Conservation (phyloP, 1,284 basidiomycete genomes). For the Malassezia arunalokei region DNA sequence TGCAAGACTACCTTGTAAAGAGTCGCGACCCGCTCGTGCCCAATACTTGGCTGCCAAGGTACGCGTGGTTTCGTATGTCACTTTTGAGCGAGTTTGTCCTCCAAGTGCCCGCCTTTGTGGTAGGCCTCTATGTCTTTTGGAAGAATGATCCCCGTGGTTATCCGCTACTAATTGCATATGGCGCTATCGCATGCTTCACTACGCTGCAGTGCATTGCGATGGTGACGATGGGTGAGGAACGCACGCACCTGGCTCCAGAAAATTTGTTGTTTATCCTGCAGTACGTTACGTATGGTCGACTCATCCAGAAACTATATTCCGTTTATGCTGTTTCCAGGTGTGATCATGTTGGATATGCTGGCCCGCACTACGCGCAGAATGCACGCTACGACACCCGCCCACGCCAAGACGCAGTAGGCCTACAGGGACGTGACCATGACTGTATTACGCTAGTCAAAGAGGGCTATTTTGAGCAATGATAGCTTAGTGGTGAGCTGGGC, state of each 20-base stretch:
- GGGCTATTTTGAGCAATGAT: too few relatives aligned
- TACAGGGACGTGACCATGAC: not conserved
- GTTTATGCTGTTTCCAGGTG: conserved; percentile 10
- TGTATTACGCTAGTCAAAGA: not conserved
- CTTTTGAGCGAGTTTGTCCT: conserved; percentile 16
- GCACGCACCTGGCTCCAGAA: conserved; percentile 4
- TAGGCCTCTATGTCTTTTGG: conserved; percentile 14
- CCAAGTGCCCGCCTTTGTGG: conserved; percentile 16
- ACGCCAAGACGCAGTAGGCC: not conserved
- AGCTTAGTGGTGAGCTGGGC: not conserved
- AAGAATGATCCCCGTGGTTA: conserved; percentile 14
- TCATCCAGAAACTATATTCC: conserved; percentile 13
- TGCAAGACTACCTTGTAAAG: conserved; percentile 14
- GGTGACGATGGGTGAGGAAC: conserved; percentile 14
- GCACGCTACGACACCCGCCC: not conserved
- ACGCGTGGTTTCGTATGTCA: conserved; percentile 17
- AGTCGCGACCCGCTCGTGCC: conserved; percentile 16
- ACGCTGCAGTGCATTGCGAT: conserved; percentile 18
- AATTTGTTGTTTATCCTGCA: conserved; percentile 13
- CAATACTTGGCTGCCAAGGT: conserved; percentile 9
- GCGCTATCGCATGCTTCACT: conserved; percentile 14
- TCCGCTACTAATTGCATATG: conserved; percentile 13
- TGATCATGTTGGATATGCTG: conserved; percentile 7
- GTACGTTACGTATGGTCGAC: conserved; percentile 7
- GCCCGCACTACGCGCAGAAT: conserved; percentile 1